These are phyloP conservation scores for Ogataea salicorniae DNA, from an alignment of 805 yeast species.

Conservation along the genomic window DNA sequence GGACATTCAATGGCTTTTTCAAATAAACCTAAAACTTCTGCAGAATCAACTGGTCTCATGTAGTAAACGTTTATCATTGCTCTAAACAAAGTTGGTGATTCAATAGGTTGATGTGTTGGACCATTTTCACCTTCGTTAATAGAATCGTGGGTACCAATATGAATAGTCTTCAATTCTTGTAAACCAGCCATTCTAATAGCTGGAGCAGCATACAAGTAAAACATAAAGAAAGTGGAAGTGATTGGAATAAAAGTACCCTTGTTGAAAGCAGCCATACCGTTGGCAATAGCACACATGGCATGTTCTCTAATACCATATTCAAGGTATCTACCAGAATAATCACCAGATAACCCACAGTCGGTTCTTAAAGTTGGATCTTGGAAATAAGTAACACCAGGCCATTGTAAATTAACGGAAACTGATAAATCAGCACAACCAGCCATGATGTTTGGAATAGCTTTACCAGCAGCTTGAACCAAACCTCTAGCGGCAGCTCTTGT, in stretches of 20 bases:
- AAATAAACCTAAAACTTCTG: constrained; percentile 81
- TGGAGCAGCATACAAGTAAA: constrained; percentile 80
- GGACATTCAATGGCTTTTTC: constrained; percentile 55
- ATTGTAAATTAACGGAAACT: constrained; percentile 84
- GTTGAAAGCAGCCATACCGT: constrained; percentile 91
- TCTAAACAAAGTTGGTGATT: constrained; percentile 65
- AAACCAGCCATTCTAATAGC: constrained; percentile 82
- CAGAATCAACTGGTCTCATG: constrained; percentile 94
- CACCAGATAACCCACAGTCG: constrained; percentile 56
- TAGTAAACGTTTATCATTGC: constrained; percentile 77
- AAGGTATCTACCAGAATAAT: constrained; percentile 86
- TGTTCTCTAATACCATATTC: constrained; percentile 99
- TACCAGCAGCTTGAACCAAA: constrained; percentile 67
- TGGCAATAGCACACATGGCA: constrained; percentile 97
- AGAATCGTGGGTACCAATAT: constrained; percentile 89
- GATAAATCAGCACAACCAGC: constrained; percentile 99
- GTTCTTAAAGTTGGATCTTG: constrained; percentile 65
- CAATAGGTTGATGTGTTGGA: constrained; percentile 91
- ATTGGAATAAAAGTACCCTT: constrained; percentile 79
- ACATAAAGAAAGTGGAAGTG: constrained; percentile 66
- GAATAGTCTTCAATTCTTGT: constrained; percentile 74
- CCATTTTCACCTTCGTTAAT: constrained; percentile 92
- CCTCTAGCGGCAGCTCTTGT: constrained; percentile 91
- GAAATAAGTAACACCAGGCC: constrained; percentile 81
- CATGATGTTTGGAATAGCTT: constrained; percentile 50